Percentiles rank a stretch among this genome's conserved stretches.
phyloP scores from a whole-genome alignment of 2,329 filamentous ascomycete species.

The Cercospora sp. region DNA sequence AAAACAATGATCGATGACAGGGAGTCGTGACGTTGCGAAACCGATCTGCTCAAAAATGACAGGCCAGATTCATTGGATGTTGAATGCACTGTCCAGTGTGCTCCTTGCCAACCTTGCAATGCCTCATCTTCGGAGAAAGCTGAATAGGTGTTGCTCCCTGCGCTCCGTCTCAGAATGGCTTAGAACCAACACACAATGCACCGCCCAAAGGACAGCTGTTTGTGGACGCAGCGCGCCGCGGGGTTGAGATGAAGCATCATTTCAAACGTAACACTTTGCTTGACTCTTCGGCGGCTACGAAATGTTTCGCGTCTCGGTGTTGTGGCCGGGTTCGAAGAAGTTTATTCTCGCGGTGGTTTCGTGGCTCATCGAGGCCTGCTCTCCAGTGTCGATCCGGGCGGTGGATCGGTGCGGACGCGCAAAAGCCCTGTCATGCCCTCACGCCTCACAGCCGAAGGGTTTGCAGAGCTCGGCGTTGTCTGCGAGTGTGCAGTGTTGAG shows the following conservation, averaged over 20 bases:
- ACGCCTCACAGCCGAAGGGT: not conserved
- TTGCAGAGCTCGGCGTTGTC: not conserved
- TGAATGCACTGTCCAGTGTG: not conserved
- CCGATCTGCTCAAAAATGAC: slow-evolving; percentile 9
- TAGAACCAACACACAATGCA: slow-evolving; percentile 1
- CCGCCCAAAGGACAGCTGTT: not conserved
- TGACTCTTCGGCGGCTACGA: slow-evolving; percentile 2
- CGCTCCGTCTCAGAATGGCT: not conserved
- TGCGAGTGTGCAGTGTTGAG: not conserved
- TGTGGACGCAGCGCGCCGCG: not conserved
- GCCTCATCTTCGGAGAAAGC: slow-evolving; percentile 16
- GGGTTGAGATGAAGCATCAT: not conserved
- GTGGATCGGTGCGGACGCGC: slow-evolving; percentile 17
- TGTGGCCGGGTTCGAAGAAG: not conserved
- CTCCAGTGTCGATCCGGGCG: slow-evolving; percentile 17
- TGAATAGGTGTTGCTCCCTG: slow-evolving; percentile 2
- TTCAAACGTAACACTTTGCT: not conserved
- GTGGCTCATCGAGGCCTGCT: slow-evolving; percentile 12
- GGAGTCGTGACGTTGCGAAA: slow-evolving; percentile 16
- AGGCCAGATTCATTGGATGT: not conserved
- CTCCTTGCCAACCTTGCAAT: slow-evolving; percentile 6
- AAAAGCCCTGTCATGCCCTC: not conserved
- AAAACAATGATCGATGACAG: slow-evolving; percentile 16
- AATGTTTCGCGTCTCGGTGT: slow-evolving; percentile 1
- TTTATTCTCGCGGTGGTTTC: slow-evolving; percentile 13